A percentile compares a stretch with the other conserved stretches of the same genome.
phyloP scores from a whole-genome alignment of 305 asterid species.

The Solanum hybrid region DNA sequence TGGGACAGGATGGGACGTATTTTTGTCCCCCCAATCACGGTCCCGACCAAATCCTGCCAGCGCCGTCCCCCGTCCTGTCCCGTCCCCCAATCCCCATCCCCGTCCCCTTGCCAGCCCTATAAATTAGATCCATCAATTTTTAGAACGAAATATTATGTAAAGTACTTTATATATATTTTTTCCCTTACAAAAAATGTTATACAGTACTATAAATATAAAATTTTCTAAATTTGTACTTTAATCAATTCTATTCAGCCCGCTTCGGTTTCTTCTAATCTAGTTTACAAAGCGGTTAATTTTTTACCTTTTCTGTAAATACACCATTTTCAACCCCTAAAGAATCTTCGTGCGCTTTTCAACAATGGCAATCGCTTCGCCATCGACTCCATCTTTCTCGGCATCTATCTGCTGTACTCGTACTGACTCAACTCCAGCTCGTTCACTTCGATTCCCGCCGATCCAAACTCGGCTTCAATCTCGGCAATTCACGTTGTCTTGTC shows the following conservation, averaged over 20 bases:
- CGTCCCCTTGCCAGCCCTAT: too few relatives aligned
- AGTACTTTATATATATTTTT: too few relatives aligned
- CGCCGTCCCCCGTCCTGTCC: too few relatives aligned
- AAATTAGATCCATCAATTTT: too few relatives aligned
- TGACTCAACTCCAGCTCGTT: slow-evolving; percentile 11
- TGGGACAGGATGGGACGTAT: too few relatives aligned
- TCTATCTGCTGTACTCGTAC: slow-evolving; percentile 21
- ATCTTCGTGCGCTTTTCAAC: slow-evolving; percentile 9
- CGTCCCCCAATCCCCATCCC: too few relatives aligned
- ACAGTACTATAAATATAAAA: background rate
- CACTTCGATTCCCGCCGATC: slow-evolving; percentile 1
- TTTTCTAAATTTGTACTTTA: background rate
- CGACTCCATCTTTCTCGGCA: slow-evolving; percentile 43
- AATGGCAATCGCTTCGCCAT: slow-evolving; percentile 77
- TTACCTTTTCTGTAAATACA: background rate
- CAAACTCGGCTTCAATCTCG: slow-evolving; percentile 12
- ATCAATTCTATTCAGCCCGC: background rate
- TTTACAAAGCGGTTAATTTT: background rate
- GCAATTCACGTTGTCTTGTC: slow-evolving; percentile 19
- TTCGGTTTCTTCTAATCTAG: background rate
- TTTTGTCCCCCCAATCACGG: too few relatives aligned
- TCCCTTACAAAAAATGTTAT: background rate
- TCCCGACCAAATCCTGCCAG: too few relatives aligned
- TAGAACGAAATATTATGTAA: background rate
- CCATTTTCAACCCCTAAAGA: background rate